phyloP scores from a whole-genome alignment of 768 basidiomycete genomes.

The Scleroderma bovista region DNA sequence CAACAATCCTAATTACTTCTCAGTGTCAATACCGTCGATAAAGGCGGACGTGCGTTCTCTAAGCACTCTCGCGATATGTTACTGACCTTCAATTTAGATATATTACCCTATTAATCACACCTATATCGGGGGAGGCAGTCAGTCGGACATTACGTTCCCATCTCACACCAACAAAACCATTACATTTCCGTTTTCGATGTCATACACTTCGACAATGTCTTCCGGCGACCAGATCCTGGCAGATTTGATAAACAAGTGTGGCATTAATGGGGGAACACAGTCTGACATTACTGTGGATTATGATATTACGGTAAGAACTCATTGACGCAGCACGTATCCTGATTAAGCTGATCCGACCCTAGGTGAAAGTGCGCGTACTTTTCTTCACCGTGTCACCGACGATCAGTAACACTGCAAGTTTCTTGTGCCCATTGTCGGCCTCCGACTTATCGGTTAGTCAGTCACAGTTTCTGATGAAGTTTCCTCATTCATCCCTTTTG shows the following conservation, averaged over 20 bases:
- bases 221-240: conserved; percentile 49
- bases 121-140: conserved; percentile 56
- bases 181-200: conserved; percentile 69
- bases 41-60: conserved; percentile 45
- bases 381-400: conserved; percentile 62
- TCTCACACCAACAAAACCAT: conserved; percentile 56
- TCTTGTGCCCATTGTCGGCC: conserved; percentile 56
- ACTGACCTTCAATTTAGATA: conserved; percentile 37
- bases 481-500: too few species aligned
- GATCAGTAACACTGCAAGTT: conserved; percentile 54
- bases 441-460: conserved; percentile 20
- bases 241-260: conserved; percentile 63
- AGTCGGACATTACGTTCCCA: conserved; percentile 41
- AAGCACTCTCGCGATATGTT: background rate
- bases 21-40: conserved; percentile 59
- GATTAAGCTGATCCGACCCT: conserved; percentile 7
- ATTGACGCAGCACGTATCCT: background rate
- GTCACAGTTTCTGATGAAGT: too few species aligned
- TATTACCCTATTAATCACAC: conserved; percentile 73
- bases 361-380: conserved; percentile 66
- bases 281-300: conserved; percentile 56
- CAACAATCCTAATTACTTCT: conserved; percentile 77
- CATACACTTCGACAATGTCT: conserved; percentile 51
- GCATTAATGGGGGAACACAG: conserved; percentile 39
- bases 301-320: conserved; percentile 48